Percentiles rank a stretch among this genome's conserved stretches.
phyloP scores from a whole-genome alignment of 1,284 basidiomycete genomes.

The Lignosus rhinocerotis region DNA sequence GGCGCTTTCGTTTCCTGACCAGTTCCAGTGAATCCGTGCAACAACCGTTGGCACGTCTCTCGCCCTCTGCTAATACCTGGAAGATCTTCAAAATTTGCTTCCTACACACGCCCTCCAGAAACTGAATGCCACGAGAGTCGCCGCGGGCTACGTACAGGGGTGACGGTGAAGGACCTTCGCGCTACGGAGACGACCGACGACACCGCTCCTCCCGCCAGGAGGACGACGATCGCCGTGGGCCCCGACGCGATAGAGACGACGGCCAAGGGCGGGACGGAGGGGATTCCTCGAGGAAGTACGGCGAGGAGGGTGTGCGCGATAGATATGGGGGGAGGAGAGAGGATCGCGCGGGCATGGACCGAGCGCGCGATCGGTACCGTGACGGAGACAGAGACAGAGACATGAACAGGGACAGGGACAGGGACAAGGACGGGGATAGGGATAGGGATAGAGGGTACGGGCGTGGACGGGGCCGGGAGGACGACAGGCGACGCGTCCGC shows the following conservation, averaged over 20 bases:
- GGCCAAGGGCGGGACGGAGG: constrained; percentile 5
- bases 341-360: constrained; percentile 21
- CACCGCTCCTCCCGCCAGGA: constrained; percentile 14
- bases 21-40: too few species aligned
- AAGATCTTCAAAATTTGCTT: background rate
- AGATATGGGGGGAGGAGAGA: constrained; percentile 8
- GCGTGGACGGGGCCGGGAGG: constrained; percentile 11
- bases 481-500: constrained; percentile 16
- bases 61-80: background rate
- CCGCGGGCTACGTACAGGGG: constrained; percentile 5
- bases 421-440: constrained; percentile 12
- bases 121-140: constrained; percentile 16
- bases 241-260: constrained; percentile 7
- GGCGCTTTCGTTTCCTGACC: too few species aligned
- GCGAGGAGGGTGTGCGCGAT: constrained; percentile 12
- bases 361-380: constrained; percentile 38
- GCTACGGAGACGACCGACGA: constrained; percentile 13
- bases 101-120: background rate
- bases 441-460: constrained; percentile 2
- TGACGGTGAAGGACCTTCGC: constrained; percentile 5
- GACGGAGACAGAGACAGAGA: constrained; percentile 38
- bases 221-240: constrained; percentile 11
- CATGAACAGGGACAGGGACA: constrained; percentile 12
- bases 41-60: background rate
- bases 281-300: background rate